Evolutionary conservation across 2,329 filamentous ascomycete species (phyloP).

Genomic region (Cladobotryum protrusum): DNA sequence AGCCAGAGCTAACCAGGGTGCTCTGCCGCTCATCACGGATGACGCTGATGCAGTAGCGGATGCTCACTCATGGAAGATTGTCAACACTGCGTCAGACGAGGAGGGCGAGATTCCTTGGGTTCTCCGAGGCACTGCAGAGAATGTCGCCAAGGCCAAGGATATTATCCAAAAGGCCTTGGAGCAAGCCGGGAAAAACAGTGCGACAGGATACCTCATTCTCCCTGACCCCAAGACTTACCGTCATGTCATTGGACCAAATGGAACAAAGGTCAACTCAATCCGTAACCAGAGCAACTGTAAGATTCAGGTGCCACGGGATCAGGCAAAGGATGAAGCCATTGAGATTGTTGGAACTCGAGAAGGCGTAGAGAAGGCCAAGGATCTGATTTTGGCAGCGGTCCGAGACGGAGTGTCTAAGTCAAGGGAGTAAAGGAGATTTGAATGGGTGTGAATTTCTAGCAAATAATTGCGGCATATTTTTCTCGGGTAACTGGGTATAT

Average conservation of each 20-base stretch:
- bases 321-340: constrained; percentile 72
- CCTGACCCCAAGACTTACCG: constrained; percentile 86
- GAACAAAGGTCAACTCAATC: constrained; percentile 87
- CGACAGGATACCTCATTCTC: constrained; percentile 81
- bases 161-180: constrained; percentile 67
- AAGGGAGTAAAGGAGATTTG: constrained; percentile 20
- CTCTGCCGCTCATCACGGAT: constrained; percentile 89
- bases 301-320: constrained; percentile 85
- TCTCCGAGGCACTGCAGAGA: constrained; percentile 70
- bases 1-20: constrained; percentile 50
- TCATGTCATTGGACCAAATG: constrained; percentile 81
- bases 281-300: constrained; percentile 87
- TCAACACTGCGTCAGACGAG: constrained; percentile 56
- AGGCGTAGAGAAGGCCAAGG: constrained; percentile 78
- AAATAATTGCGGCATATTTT: no score
- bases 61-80: constrained; percentile 76
- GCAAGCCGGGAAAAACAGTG: constrained; percentile 61
- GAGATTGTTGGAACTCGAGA: constrained; percentile 76
- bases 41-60: constrained; percentile 60
- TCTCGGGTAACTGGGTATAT: no score
- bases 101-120: constrained; percentile 83
- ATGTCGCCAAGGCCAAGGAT: constrained; percentile 73
- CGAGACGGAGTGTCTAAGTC: constrained; percentile 46
- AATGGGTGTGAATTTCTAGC: not conserved
- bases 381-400: constrained; percentile 82